These are phyloP conservation scores for Aegilops longissima DNA, from an alignment of 176 grass and related monocot species.

Conservation along the genomic window DNA sequence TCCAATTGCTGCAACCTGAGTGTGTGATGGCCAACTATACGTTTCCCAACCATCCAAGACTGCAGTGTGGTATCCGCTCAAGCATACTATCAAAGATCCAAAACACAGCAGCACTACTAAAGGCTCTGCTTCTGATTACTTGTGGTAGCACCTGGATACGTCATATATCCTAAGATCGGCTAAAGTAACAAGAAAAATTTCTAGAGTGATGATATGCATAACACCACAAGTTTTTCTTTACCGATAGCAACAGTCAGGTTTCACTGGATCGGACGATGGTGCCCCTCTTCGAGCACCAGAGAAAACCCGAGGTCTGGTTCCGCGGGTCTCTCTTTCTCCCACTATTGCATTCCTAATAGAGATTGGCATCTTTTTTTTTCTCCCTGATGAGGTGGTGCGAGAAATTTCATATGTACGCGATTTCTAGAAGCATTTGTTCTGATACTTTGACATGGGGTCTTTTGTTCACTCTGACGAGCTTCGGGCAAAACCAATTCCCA, in stretches of 20 bases:
- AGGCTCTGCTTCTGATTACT: conserved; percentile 12
- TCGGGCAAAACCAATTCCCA: too few relatives aligned
- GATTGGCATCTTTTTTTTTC: too few relatives aligned
- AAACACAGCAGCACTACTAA: conserved; percentile 40
- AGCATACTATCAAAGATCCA: conserved; percentile 46
- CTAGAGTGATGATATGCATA: neutral
- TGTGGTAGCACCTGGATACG: conserved; percentile 20
- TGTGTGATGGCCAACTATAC: conserved; percentile 42
- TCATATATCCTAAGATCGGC: neutral
- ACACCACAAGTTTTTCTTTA: neutral
- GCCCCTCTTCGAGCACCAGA: too few relatives aligned
- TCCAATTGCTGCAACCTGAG: conserved; percentile 54
- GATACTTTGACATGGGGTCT: neutral
- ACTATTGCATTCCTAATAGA: too few relatives aligned
- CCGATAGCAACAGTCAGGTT: neutral
- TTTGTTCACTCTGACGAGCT: too few relatives aligned
- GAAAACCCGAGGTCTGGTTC: too few relatives aligned
- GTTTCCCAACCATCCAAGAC: conserved; percentile 24
- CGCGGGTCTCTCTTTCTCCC: too few relatives aligned
- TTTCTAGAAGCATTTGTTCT: neutral
- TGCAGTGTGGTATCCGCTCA: conserved; percentile 39
- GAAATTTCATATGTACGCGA: neutral
- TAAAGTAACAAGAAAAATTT: neutral
- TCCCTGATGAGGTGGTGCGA: neutral
- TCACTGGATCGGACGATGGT: too few relatives aligned